Evolutionary conservation across 2,329 filamentous ascomycete genomes (phyloP).

Genomic region (Fusarium praegraminearum): DNA sequence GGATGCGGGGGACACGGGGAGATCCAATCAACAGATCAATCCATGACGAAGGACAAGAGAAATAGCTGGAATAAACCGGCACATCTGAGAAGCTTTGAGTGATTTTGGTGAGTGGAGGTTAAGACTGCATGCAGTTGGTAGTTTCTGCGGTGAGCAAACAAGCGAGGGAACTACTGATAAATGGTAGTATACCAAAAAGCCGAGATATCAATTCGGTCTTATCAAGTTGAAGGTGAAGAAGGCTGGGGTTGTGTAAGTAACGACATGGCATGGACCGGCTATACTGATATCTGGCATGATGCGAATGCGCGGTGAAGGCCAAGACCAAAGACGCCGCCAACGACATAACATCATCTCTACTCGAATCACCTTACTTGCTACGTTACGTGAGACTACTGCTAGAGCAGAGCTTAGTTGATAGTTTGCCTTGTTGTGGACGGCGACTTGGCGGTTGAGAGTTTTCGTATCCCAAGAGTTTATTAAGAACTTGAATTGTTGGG

Average conservation of each 20-base stretch:
- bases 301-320: constrained; percentile 30
- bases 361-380: constrained; percentile 3
- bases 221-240: neutral
- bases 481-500: neutral
- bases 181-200: neutral
- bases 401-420: constrained; percentile 7
- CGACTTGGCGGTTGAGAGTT: constrained; percentile 34
- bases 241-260: neutral
- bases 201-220: neutral
- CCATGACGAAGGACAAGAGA: constrained; percentile 42
- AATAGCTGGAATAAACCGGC: constrained; percentile 26
- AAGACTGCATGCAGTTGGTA: neutral
- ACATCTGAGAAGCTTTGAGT: constrained; percentile 9
- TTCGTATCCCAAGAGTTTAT: constrained; percentile 12
- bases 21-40: constrained; percentile 9
- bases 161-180: neutral
- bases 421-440: constrained; percentile 7
- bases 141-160: neutral
- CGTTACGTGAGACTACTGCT: neutral
- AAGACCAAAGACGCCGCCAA: constrained; percentile 28
- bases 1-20: constrained; percentile 33
- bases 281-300: constrained; percentile 7
- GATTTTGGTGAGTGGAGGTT: neutral
- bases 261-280: neutral
- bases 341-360: neutral